Base-by-base conservation (phyloP, 257 asterid genomes). In the Lycium ferocissimum region DNA sequence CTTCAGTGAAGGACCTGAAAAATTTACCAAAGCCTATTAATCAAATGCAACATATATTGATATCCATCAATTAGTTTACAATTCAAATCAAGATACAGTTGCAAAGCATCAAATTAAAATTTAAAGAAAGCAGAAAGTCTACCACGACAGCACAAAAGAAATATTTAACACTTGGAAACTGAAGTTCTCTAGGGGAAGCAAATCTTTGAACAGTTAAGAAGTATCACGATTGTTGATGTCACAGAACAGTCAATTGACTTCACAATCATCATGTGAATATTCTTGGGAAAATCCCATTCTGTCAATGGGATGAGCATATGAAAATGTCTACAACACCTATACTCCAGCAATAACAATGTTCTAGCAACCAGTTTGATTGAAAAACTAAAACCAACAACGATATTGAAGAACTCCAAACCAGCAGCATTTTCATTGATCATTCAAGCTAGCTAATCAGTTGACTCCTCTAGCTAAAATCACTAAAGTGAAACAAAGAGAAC, bases 1-100 rank as follows among this genome's bases (percentile, higher is more conserved):
- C 89, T 80, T 92, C 96, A 81, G 86, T 88, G 85, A 95, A 94
- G 75, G 87, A 88, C 91, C 98, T 95, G 91, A 51, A 87, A 81
- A 75, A 2, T 47, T 75, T 49, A 75, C 62, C 35, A 26, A 49
- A 75, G 62, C 81, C 45, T 75, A 13, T 75, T 22, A 49, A 33
- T 0, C 45, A 49, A 75, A 53, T 0, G 9, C 22, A 49, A 22
- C 22, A 49, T 75, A 20, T 0, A 49, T 26, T 49, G 57, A 75
- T 11, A n/a, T 20, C 18, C 62, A 59, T 59, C 6, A 15, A 57
- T 15, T 57, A 57, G 62, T 59, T 17, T 17, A 59, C 62, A 75
- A 13, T 49, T 49, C 57, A 51, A 49, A 47, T 49, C 45, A 75
- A 75, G 43, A 75, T 75, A 51, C 49, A 49, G 22, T 22, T 75